Evolutionary conservation across 768 basidiomycete species (phyloP).

Genomic region (Cytidiella melzeri): DNA sequence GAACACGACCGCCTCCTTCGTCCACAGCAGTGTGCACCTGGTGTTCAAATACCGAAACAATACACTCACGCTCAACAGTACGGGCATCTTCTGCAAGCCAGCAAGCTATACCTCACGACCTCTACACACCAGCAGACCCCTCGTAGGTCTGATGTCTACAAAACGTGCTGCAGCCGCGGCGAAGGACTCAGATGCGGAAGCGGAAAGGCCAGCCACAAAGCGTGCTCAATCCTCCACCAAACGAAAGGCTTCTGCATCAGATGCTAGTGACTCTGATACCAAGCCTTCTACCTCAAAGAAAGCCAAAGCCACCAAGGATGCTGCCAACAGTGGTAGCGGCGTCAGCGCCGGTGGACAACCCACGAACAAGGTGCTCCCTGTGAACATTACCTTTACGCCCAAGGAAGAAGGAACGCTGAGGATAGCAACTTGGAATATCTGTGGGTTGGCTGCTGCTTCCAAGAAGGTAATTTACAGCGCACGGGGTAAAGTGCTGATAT

Average conservation of each 20-base stretch:
- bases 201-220: not conserved
- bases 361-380: conserved; percentile 70
- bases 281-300: not conserved
- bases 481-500: not conserved
- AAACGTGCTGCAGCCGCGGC: conserved; percentile 1
- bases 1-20: too few relatives aligned
- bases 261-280: not conserved
- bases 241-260: not conserved
- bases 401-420: conserved; percentile 42
- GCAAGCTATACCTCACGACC: too few relatives aligned
- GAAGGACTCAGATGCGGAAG: not conserved
- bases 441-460: conserved; percentile 64
- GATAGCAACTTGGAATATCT: conserved; percentile 76
- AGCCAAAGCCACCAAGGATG: conserved; percentile 2
- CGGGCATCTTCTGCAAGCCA: too few relatives aligned
- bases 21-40: too few relatives aligned
- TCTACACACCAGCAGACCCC: too few relatives aligned
- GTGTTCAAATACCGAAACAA: too few relatives aligned
- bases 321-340: not conserved
- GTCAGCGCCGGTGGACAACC: conserved; percentile 48
- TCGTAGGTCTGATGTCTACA: not conserved
- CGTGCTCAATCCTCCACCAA: not conserved
- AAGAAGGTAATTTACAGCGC: conserved; percentile 54
- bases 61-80: too few relatives aligned
- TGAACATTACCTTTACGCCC: conserved; percentile 49